Evolutionary conservation across 164 flowering plant species (phyloP), one percentile per base, ranked within the genome.

Genomic region (Akebia trifoliata): DNA sequence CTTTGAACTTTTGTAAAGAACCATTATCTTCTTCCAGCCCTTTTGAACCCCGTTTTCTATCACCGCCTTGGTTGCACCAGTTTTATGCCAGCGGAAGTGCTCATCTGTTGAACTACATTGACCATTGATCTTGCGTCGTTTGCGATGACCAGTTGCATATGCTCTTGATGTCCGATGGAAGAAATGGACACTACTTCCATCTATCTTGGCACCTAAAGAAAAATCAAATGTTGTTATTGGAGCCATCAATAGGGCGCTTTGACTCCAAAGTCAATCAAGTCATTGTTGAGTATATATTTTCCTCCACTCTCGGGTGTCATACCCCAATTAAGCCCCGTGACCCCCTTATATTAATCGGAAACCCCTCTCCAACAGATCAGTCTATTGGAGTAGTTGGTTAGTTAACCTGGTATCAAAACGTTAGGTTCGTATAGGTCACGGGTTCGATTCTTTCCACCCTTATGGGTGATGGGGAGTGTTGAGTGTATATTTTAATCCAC

Each of bases 21-120:
- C 97, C 96, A 93, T 81, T 31, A 93, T 84, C 72, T 93, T 93
- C 68, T 90, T 90, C 21, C 69, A 87, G 24, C 99, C 99, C 66
- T 74, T 86, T 26, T 78, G 84, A 38, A 72, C 59, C 21, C 96
- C 96, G 74, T 86, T 79, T 48, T 76, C 80, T 8, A 77, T 43
- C 51, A 93, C 74, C 31, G 80, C 60, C 69, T 79, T 90, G 36
- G 95, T 93, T 76, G 75, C 84, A 15, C 99, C 99, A 0, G 99
- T 93, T 66, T 90, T 90, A 71, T 93, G 99, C 99, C 97, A 90
- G 64, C 99, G 87, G 17, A 86, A 87, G 62, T 69, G 63, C 64
- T 76, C 81, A 45, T 65, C 70, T 11, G 24, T 35, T 17, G 37
- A 56, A 50, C 59, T 65, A 51, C 53, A 22, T 42, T 70, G 64